Evolutionary conservation across 1,284 basidiomycete genomes (phyloP).

Genomic region (Pisolithus thermaeus): DNA sequence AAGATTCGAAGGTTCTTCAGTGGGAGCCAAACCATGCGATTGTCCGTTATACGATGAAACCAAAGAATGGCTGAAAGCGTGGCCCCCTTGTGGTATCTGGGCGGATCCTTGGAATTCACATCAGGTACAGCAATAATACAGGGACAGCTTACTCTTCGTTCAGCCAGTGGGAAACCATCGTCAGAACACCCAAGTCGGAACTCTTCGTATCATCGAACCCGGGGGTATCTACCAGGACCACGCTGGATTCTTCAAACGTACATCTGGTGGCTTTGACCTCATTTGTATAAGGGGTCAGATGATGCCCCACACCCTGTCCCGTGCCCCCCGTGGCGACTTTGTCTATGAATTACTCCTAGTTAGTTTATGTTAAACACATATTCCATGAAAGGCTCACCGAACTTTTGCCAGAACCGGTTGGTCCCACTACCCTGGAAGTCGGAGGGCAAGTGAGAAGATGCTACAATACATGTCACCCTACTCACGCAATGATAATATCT

Average conservation of each 20-base stretch:
- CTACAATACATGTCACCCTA: neutral
- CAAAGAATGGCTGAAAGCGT: constrained; percentile 42
- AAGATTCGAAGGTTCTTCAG: constrained; percentile 38
- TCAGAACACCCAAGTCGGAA: constrained; percentile 19
- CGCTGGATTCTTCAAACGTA: neutral
- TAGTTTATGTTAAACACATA: neutral
- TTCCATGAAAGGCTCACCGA: constrained; percentile 9
- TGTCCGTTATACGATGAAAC: constrained; percentile 44
- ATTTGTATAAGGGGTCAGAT: constrained; percentile 13
- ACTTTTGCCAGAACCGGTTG: constrained; percentile 21
- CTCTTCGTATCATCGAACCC: constrained; percentile 15
- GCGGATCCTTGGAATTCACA: neutral
- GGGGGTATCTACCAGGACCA: constrained; percentile 19
- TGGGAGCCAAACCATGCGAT: constrained; percentile 37
- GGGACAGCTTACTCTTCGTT: constrained; percentile 8
- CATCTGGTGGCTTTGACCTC: constrained; percentile 9
- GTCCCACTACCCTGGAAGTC: constrained; percentile 18
- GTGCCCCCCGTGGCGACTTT: constrained; percentile 5
- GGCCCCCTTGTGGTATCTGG: constrained; percentile 28
- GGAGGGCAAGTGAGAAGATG: neutral
- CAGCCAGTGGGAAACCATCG: constrained; percentile 22
- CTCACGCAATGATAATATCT: constrained; percentile 20
- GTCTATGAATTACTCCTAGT: constrained; percentile 20
- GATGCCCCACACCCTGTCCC: constrained; percentile 8
- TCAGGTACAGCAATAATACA: neutral